phyloP scores from a whole-genome alignment of 2,329 filamentous ascomycete genomes.

The Penicillium sp. region DNA sequence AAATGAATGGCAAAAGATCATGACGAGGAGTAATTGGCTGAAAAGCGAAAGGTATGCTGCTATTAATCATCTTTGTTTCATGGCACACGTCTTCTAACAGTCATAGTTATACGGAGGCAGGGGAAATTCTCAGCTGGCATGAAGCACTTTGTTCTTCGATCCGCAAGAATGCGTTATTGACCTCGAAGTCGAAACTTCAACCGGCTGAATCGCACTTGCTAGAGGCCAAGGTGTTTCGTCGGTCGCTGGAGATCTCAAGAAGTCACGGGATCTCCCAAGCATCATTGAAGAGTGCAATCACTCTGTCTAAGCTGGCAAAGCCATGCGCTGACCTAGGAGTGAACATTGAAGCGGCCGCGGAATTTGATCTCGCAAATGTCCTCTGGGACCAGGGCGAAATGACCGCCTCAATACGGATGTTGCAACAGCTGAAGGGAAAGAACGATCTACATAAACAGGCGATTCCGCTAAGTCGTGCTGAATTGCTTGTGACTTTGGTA shows the following conservation, averaged over 20 bases:
- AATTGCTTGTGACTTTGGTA: constrained; percentile 75
- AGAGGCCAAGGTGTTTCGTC: constrained; percentile 70
- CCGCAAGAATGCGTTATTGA: constrained; percentile 61
- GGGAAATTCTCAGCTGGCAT: constrained; percentile 72
- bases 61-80: not conserved
- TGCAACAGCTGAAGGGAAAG: constrained; percentile 64
- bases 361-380: constrained; percentile 78
- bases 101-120: constrained; percentile 55
- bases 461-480: constrained; percentile 65
- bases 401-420: constrained; percentile 79
- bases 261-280: constrained; percentile 79
- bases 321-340: constrained; percentile 66
- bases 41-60: constrained; percentile 60
- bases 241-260: constrained; percentile 68
- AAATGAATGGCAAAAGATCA: constrained; percentile 58
- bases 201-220: constrained; percentile 60
- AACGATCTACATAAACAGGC: constrained; percentile 61
- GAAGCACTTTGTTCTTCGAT: constrained; percentile 77
- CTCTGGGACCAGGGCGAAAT: constrained; percentile 93
- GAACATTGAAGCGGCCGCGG: constrained; percentile 67
- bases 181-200: constrained; percentile 55
- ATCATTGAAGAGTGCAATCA: constrained; percentile 76
- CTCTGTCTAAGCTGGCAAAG: constrained; percentile 69
- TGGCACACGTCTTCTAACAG: constrained; percentile 10
- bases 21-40: constrained; percentile 69